Percentiles rank a stretch among this genome's conserved stretches.
These are phyloP conservation scores for Pezicula carpinea DNA, from an alignment of 2,329 filamentous ascomycete genomes.

Conservation along the genomic window DNA sequence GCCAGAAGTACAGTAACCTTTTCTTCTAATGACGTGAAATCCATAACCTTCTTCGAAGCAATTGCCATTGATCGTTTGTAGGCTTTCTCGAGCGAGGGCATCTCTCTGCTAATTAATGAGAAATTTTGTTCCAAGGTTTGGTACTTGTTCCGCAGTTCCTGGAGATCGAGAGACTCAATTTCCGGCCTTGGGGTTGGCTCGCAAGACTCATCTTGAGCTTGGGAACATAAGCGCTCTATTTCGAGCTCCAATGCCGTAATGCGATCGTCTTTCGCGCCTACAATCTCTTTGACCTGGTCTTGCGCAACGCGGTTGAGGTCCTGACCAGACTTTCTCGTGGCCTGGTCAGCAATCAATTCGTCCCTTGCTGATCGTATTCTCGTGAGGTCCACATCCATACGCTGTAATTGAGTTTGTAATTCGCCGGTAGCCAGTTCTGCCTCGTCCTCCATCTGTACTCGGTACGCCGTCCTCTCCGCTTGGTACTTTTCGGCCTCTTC, in stretches of 20 bases:
- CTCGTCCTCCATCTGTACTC: slow-evolving; percentile 77
- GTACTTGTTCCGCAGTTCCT: slow-evolving; percentile 71
- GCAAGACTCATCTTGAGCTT: slow-evolving; percentile 42
- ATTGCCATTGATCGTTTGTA: slow-evolving; percentile 85
- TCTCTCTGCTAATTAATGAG: slow-evolving; percentile 76
- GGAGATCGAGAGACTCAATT: slow-evolving; percentile 56
- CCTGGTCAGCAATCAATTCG: slow-evolving; percentile 77
- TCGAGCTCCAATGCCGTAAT: slow-evolving; percentile 81
- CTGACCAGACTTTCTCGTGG: slow-evolving; percentile 72
- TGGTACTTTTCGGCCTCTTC: slow-evolving; percentile 83
- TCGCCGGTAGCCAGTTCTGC: slow-evolving; percentile 68
- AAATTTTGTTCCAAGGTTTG: slow-evolving; percentile 75
- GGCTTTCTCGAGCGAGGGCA: slow-evolving; percentile 83
- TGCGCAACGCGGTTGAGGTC: slow-evolving; percentile 69
- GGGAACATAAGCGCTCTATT: slow-evolving; percentile 62
- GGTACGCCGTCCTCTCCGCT: slow-evolving; percentile 78
- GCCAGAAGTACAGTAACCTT: slow-evolving; percentile 68
- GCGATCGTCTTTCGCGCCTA: slow-evolving; percentile 72
- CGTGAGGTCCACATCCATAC: slow-evolving; percentile 78
- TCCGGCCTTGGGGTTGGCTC: slow-evolving; percentile 37
- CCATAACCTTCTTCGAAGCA: slow-evolving; percentile 81
- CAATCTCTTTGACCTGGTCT: slow-evolving; percentile 74
- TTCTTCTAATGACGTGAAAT: slow-evolving; percentile 72
- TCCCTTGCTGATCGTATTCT: slow-evolving; percentile 81
- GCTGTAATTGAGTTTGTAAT: slow-evolving; percentile 74